Percentiles rank a stretch among this genome's conserved stretches.
Conservation (phyloP, 2,329 filamentous ascomycete species). For the Teratosphaeria nubilosa region DNA sequence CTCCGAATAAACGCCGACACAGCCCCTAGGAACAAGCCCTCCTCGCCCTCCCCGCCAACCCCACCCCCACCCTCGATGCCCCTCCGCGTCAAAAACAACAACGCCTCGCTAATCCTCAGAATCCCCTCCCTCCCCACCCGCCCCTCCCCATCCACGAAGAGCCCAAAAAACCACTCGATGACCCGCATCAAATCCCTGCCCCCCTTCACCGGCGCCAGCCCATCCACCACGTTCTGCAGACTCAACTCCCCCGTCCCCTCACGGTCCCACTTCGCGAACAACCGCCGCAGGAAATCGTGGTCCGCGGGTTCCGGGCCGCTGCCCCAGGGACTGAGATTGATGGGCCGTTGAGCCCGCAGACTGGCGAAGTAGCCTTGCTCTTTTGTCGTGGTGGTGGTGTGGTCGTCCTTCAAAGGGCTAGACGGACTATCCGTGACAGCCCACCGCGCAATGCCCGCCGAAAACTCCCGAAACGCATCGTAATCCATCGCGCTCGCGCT, state of each 20-base stretch:
- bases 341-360: neutral
- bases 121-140: conserved; percentile 93
- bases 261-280: conserved; percentile 83
- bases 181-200: conserved; percentile 94
- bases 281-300: conserved; percentile 82
- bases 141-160: conserved; percentile 77
- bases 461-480: conserved; percentile 86
- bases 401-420: conserved; percentile 42
- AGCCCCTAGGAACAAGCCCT: conserved; percentile 82
- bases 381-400: conserved; percentile 28
- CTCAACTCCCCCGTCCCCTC: conserved; percentile 61
- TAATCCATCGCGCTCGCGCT: conserved; percentile 96
- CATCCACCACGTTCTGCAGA: conserved; percentile 83
- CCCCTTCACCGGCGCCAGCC: conserved; percentile 83
- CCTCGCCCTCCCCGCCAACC: conserved; percentile 36
- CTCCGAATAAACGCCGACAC: conserved; percentile 92
- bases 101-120: conserved; percentile 81
- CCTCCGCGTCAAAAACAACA: conserved; percentile 82
- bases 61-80: conserved; percentile 56
- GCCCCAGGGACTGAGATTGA: conserved; percentile 40
- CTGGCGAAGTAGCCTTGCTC: conserved; percentile 41
- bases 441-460: conserved; percentile 81
- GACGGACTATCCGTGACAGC: conserved; percentile 77
- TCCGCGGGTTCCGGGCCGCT: conserved; percentile 64
- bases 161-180: conserved; percentile 94